Base-by-base conservation (phyloP, 192 early-diverging fungal genomes). In the Backusella tarrabulga region DNA sequence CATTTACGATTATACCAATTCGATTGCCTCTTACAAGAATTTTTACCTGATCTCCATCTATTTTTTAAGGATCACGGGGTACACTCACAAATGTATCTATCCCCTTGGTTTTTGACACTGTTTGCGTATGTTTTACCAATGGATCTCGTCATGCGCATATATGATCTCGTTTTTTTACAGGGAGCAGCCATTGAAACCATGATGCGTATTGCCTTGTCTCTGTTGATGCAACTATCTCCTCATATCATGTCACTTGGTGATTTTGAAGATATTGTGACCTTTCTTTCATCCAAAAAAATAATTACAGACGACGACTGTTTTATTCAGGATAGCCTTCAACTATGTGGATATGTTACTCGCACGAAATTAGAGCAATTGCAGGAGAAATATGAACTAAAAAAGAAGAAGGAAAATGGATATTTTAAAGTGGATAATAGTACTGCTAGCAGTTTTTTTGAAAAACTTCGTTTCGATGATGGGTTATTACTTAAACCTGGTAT, bases 111-210 rank as follows among this genome's bases (percentile, higher is more conserved):
- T 84, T 84, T 99, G 79, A 97, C 97, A 0, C 83, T 97, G 32
- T 99, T 99, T 88, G 97, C 97, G 0, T 98, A 97, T 86, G 91
- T 93, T 5, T 97, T 96, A 82, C 98, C 98, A n/a, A 85, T 98
- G 68, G 86, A 91, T 21, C 81, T 97, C 66, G 95, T 98, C 17
- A 87, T 96, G 75, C 91, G 97, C 17, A 95, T 97, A 36, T 92
- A 95, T 81, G 98, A 99, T 83, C 89, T 98, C 14, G 86, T 95
- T 19, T 95, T 97, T 78, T 89, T 92, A 4, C 95, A 99, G 80
- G 96, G 97, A 66, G 88, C 91, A 21, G 88, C 93, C 26, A 97
- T 97, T 80, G 86, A 94, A 11, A 72, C 42, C n/a, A 93, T 97
- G 72, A 92, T 97, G 85, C 89, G 92, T 6, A 90, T 97, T 12